These are phyloP conservation scores for Colletotrichum brevisporum DNA, from an alignment of 2,329 filamentous ascomycete species.

Conservation along the genomic window DNA sequence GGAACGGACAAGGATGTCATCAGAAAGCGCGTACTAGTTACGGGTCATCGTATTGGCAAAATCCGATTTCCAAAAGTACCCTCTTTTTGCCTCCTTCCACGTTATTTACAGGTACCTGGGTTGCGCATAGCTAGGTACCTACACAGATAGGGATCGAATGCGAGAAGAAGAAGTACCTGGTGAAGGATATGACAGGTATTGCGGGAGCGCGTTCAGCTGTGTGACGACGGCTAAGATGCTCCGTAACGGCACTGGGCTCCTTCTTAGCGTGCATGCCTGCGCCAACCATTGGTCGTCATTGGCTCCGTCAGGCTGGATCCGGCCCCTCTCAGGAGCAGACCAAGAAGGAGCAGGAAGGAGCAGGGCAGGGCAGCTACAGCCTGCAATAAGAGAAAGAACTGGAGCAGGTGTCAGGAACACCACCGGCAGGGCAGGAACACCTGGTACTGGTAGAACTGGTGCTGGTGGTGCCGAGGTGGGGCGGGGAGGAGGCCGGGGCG, in stretches of 20 bases:
- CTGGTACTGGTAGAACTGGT: constrained; percentile 6
- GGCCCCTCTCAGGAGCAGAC: constrained; percentile 18
- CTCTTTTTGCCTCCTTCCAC: background rate
- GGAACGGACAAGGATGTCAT: constrained; percentile 14
- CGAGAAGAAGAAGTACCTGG: background rate
- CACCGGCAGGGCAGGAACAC: constrained; percentile 20
- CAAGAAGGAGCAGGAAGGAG: background rate
- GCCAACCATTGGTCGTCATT: constrained; percentile 10
- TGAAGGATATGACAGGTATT: background rate
- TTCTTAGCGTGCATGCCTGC: constrained; percentile 19
- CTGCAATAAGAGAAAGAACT: constrained; percentile 15
- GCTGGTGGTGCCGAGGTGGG: constrained; percentile 20
- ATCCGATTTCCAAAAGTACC: background rate
- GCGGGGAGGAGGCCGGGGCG: constrained; percentile 14
- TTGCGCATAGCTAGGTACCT: no score
- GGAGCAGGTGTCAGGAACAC: constrained; percentile 3
- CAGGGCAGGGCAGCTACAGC: constrained; percentile 11
- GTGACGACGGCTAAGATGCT: background rate
- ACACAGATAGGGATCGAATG: background rate
- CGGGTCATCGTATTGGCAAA: background rate
- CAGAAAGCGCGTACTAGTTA: background rate
- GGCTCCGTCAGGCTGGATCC: constrained; percentile 34
- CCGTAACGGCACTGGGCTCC: constrained; percentile 2
- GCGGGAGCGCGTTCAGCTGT: background rate
- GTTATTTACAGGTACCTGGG: background rate